phyloP scores from a whole-genome alignment of 2,329 filamentous ascomycete species.

The Botryosphaeria dothidea region DNA sequence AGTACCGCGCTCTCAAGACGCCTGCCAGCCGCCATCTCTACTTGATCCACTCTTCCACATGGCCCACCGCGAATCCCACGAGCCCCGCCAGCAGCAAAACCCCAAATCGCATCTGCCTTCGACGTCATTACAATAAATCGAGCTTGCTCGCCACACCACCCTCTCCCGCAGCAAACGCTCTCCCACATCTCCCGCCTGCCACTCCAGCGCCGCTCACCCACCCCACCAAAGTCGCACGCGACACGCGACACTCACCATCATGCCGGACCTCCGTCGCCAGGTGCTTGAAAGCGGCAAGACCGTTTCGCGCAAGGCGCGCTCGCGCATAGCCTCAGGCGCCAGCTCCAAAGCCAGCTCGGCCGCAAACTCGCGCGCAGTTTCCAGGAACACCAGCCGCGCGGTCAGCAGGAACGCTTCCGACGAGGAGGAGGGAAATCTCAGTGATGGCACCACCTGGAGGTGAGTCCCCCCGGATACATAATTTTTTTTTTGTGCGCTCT shows the following conservation, averaged over 20 bases:
- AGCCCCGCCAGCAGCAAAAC: neutral
- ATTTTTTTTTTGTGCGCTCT: neutral
- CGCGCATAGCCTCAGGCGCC: constrained; percentile 56
- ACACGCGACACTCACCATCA: constrained; percentile 30
- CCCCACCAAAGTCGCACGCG: constrained; percentile 16
- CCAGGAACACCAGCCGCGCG: constrained; percentile 48
- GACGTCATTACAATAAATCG: constrained; percentile 13
- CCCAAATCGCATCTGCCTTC: constrained; percentile 8
- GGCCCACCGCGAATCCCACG: constrained; percentile 7
- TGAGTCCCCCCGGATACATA: constrained; percentile 25
- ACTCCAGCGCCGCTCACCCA: neutral
- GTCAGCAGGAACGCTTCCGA: constrained; percentile 65
- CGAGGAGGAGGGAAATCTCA: constrained; percentile 61
- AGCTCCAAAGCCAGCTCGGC: constrained; percentile 62
- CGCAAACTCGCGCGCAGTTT: constrained; percentile 59
- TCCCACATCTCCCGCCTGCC: neutral
- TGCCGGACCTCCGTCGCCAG: constrained; percentile 67
- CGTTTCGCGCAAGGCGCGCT: constrained; percentile 66
- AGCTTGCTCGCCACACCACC: neutral
- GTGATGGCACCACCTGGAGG: constrained; percentile 62
- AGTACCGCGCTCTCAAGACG: neutral
- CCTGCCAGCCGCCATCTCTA: neutral
- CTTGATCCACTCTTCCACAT: constrained; percentile 10
- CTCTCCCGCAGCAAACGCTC: neutral
- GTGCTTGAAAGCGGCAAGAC: constrained; percentile 74